These are phyloP conservation scores for Glycine soja DNA, from an alignment of 306 rosid genomes.

Conservation along the genomic window DNA sequence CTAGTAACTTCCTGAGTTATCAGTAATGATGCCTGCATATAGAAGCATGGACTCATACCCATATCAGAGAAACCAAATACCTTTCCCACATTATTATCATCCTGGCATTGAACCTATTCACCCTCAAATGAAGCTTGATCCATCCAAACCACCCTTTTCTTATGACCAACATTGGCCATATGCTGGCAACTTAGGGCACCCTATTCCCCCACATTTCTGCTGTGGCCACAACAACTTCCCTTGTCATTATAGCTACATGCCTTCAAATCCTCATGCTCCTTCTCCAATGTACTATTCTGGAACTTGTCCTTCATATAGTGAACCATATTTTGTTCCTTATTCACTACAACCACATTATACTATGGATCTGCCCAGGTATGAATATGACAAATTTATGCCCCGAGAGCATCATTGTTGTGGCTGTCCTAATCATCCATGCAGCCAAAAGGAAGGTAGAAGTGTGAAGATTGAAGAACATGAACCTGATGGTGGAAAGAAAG, in stretches of 20 bases:
- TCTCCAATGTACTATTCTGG: slow-evolving; percentile 49
- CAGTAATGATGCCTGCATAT: slow-evolving; percentile 62
- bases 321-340: slow-evolving; percentile 49
- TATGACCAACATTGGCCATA: slow-evolving; percentile 59
- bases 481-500: slow-evolving; percentile 50
- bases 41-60: slow-evolving; percentile 66
- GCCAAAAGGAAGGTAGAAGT: slow-evolving; percentile 50
- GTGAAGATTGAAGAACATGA: slow-evolving; percentile 68
- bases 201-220: slow-evolving; percentile 53
- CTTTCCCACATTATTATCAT: slow-evolving; percentile 44
- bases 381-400: slow-evolving; percentile 62
- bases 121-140: slow-evolving; percentile 55
- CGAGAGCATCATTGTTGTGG: slow-evolving; percentile 63
- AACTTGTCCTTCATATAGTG: slow-evolving; percentile 46
- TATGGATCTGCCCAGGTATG: slow-evolving; percentile 66
- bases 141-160: slow-evolving; percentile 49
- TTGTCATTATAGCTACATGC: slow-evolving; percentile 41
- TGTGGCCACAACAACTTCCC: slow-evolving; percentile 59
- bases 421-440: slow-evolving; percentile 54
- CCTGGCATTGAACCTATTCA: slow-evolving; percentile 46
- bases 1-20: not conserved
- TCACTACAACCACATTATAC: slow-evolving; percentile 55
- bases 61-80: slow-evolving; percentile 52
- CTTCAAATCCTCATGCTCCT: slow-evolving; percentile 52
- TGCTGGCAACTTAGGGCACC: slow-evolving; percentile 47